Evolutionary conservation across 2,329 filamentous ascomycete species (phyloP), one percentile per base, ranked within the genome.

Genomic region (Monosporascus sp.): DNA sequence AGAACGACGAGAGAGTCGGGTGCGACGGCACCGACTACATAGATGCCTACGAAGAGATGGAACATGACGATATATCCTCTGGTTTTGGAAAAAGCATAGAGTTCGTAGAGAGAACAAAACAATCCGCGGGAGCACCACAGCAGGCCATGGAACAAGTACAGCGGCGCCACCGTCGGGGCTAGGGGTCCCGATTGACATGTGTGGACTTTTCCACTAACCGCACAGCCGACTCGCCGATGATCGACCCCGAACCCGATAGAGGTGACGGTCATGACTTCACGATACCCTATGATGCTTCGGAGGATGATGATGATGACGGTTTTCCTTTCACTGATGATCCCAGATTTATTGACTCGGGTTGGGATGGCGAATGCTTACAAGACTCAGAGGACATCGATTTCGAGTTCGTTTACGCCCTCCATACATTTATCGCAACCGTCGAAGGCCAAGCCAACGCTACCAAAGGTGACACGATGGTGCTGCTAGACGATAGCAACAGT

Each of bases 331-430:
- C 66, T 72, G 69, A 78, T 69, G 78, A 88, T 66, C 68, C 79
- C 55, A 78, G 78, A 72, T 88, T 83, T 71, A 72, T 88, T 78
- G 84, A 89, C 70, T 85, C 82, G 63, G 86, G 85, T 55, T 92
- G 86, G 86, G 85, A 80, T 71, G 81, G 81, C 74, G 82, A 89
- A 77, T 87, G 86, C 91, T 96, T 91, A 96, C 88, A 84, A 80
- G 80, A 87, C 73, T 72, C 78, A 97, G 94, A 99, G 82, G 94
- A 99, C 68, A 99, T 99, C 73, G 94, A 99, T 79, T 97, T 99
- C 77, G 93, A 97, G 71, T 97, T 97, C 74, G 94, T 99, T 56
- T 99, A 99, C 75, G 94, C 94, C 27, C 79, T 99, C 54, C 94
- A 97, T 70, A 99, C 93, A 2, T 99, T 99, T 67, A 89, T 97